phyloP scores from a whole-genome alignment of 306 rosid genomes.

The Fragaria nilgerrensis region DNA sequence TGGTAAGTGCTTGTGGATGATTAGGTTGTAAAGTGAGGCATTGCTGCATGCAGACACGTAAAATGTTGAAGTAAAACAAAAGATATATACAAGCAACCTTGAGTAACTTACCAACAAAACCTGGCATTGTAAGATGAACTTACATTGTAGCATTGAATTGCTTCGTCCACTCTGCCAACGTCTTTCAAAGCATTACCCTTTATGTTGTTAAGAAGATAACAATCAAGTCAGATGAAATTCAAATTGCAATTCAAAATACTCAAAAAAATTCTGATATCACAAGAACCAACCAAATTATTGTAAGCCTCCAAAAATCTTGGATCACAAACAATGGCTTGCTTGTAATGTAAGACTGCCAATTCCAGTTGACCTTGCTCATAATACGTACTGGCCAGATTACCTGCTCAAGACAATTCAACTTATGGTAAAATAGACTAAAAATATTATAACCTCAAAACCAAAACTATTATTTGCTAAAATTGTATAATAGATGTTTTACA shows the following conservation, averaged over 20 bases:
- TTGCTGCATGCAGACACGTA: conserved; percentile 54
- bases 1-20: conserved; percentile 97
- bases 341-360: conserved; percentile 88
- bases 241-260: conserved; percentile 3
- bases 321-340: conserved; percentile 88
- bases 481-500: not conserved
- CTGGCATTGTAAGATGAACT: conserved; percentile 24
- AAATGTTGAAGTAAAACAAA: not conserved
- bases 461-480: not conserved
- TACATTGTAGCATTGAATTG: conserved; percentile 93
- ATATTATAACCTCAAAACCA: not conserved
- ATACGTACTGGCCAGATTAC: conserved; percentile 86
- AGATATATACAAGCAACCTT: conserved; percentile 1
- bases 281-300: conserved; percentile 82
- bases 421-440: not conserved
- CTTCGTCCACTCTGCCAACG: conserved; percentile 90
- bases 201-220: not conserved
- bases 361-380: conserved; percentile 96
- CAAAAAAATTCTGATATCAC: conserved; percentile 4
- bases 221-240: conserved; percentile 3
- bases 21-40: conserved; percentile 87
- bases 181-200: conserved; percentile 98
- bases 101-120: not conserved
- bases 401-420: conserved; percentile 39
- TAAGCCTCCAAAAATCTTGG: conserved; percentile 97